A percentile compares a stretch with the other conserved stretches of the same genome.
Evolutionary conservation across 1,139 yeast genomes (phyloP).

Genomic region (Debaryomyces fabryi): DNA sequence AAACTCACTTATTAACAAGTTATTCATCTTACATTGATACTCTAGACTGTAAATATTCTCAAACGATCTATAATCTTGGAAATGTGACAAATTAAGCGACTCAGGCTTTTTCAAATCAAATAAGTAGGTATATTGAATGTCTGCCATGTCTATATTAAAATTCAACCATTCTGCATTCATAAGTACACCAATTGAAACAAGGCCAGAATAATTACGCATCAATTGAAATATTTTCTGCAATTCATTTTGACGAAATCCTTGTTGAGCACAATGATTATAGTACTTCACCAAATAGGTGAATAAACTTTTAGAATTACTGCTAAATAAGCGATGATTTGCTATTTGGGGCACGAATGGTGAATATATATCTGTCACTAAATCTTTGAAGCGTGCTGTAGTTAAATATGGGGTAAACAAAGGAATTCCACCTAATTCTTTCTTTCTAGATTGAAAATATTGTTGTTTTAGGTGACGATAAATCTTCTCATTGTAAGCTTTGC

Average conservation of each 20-base stretch:
- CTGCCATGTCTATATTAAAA: not conserved
- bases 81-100: slow-evolving; percentile 2
- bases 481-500: not conserved
- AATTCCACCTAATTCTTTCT: not conserved
- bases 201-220: not conserved
- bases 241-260: not conserved
- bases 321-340: not conserved
- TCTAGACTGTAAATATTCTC: slow-evolving; percentile 1
- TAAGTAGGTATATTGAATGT: not conserved
- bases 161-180: slow-evolving; percentile 3
- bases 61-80: not conserved
- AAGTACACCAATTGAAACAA: not conserved
- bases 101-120: not conserved
- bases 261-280: not conserved
- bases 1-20: not conserved
- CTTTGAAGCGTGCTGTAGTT: not conserved
- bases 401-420: slow-evolving; percentile 4
- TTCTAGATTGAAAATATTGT: not conserved
- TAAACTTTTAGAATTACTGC: not conserved
- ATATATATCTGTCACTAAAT: not conserved
- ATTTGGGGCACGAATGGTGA: slow-evolving; percentile 1
- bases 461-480: slow-evolving; percentile 2
- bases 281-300: slow-evolving; percentile 3
- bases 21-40: not conserved
- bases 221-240: not conserved